Base-by-base conservation (phyloP, 768 basidiomycete species). In the Trametes cubensis region DNA sequence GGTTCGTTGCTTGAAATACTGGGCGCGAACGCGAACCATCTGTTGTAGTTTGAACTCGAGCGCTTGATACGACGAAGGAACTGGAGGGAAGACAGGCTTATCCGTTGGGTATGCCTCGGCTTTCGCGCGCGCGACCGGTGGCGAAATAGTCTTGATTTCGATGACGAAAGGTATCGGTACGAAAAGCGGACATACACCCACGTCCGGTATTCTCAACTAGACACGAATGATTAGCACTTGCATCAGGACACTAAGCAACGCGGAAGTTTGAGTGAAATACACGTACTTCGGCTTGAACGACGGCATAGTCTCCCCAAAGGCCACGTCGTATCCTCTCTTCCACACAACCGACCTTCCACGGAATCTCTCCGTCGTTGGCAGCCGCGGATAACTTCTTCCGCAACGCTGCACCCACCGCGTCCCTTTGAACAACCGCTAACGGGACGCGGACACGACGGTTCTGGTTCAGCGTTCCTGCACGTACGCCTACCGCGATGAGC, bases 161-260 rank as follows among this genome's bases (percentile, higher is more conserved):
- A 69, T 48, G 17, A 57, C 48, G 56, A 67, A 66, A 17, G 70
- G 70, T 25, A 71, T 65, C 17, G 62, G 55, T 18, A 63, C 66
- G 53, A 54, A 60, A 1, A 69, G 50, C 1, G 70, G 70, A 6
- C 59, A 56, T 3, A 42, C 49, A 0, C 49, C 15, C n/a, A 64
- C 21, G 0, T 60, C 47, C 1, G 67, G 67, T 6, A 60, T 38
- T 38, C 20, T 26, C 40, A 61, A 38, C 67, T 68, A 44, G 2
- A 23, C n/a, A 25, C 8, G 5, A 13, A 15, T 4, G 45, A 34
- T 11, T 10, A 11, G 6, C 34, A 34, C 10, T 2, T 2, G 34
- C 28, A 30, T 4, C 8, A 4, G 28, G 28, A 30, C 8, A 30
- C 34, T 34, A 7, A 11, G 34, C 34, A 11, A 34, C 2, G 5